A percentile compares a stretch with the other conserved stretches of the same genome.
Evolutionary conservation across 2,329 filamentous ascomycete species (phyloP).

Genomic region (Pseudogymnoascus sp.): DNA sequence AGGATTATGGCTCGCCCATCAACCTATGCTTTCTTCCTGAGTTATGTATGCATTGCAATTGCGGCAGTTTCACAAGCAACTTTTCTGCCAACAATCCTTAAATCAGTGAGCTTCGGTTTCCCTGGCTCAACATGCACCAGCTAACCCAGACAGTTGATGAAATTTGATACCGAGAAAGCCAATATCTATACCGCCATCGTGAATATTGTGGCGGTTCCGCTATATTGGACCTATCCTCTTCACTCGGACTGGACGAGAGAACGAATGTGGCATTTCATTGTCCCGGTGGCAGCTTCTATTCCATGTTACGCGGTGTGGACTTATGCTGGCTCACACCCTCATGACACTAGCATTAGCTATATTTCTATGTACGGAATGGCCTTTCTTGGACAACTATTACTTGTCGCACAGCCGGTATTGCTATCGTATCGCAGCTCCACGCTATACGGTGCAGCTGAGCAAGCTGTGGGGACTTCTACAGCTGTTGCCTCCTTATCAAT

Average conservation of each 20-base stretch:
- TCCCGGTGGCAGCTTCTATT: neutral
- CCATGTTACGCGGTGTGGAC: conserved; percentile 9
- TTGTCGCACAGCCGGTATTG: conserved; percentile 11
- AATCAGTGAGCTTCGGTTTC: neutral
- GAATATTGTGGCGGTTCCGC: conserved; percentile 18
- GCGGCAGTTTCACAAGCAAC: conserved; percentile 20
- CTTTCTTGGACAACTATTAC: conserved; percentile 20
- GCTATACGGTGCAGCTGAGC: conserved; percentile 4
- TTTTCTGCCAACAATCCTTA: conserved; percentile 21
- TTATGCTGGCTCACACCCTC: conserved; percentile 5
- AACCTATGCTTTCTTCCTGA: conserved; percentile 20
- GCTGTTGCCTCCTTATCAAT: conserved; percentile 1
- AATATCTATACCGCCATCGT: conserved; percentile 21
- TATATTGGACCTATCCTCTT: conserved; percentile 7
- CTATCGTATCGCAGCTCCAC: conserved; percentile 9
- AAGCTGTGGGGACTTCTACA: conserved; percentile 6
- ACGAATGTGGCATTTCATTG: conserved; percentile 9
- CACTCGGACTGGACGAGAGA: conserved; percentile 7
- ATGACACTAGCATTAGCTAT: neutral
- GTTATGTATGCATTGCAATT: conserved; percentile 19
- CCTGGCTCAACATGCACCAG: neutral
- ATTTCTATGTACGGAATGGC: conserved; percentile 18
- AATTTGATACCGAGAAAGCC: conserved; percentile 17
- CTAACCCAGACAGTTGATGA: conserved; percentile 13
- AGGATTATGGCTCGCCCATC: conserved; percentile 20